These are phyloP conservation scores for Arthrobotrys iridis DNA, from an alignment of 2,329 filamentous ascomycete species.

Conservation along the genomic window DNA sequence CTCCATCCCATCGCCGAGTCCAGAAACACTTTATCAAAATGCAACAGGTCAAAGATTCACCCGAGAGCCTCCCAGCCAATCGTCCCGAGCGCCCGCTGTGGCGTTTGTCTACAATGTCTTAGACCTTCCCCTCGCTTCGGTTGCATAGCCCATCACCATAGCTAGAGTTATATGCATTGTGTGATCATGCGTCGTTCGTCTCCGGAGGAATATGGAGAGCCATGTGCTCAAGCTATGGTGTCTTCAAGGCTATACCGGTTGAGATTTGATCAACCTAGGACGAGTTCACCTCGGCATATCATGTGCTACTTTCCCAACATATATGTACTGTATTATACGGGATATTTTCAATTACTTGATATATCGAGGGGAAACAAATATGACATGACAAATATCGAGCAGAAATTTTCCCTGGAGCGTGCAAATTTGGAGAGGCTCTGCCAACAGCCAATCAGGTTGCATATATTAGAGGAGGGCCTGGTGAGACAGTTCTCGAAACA, in stretches of 20 bases:
- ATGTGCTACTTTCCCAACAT: neutral
- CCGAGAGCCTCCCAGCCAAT: neutral
- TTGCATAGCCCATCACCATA: conserved; percentile 19
- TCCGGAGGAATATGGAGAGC: neutral
- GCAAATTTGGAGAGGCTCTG: conserved; percentile 4
- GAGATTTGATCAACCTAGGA: neutral
- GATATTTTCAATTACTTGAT: neutral
- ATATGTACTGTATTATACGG: neutral
- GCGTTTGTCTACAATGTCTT: conserved; percentile 21
- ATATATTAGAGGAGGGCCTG: neutral
- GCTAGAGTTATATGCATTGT: conserved; percentile 4
- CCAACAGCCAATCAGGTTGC: conserved; percentile 11
- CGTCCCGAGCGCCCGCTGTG: conserved; percentile 11
- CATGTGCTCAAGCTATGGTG: conserved; percentile 10
- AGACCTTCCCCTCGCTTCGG: conserved; percentile 22
- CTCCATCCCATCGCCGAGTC: neutral
- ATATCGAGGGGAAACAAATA: conserved; percentile 4
- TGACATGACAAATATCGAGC: conserved; percentile 25
- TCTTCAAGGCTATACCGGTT: neutral
- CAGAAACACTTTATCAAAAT: neutral
- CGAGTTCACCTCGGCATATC: conserved; percentile 14
- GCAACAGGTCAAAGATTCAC: neutral
- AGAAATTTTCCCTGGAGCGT: neutral
- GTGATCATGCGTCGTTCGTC: no score
- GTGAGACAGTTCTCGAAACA: conserved; percentile 37